These are phyloP conservation scores for Coriaria nepalensis DNA, from an alignment of 306 rosid genomes.

Conservation along the genomic window DNA sequence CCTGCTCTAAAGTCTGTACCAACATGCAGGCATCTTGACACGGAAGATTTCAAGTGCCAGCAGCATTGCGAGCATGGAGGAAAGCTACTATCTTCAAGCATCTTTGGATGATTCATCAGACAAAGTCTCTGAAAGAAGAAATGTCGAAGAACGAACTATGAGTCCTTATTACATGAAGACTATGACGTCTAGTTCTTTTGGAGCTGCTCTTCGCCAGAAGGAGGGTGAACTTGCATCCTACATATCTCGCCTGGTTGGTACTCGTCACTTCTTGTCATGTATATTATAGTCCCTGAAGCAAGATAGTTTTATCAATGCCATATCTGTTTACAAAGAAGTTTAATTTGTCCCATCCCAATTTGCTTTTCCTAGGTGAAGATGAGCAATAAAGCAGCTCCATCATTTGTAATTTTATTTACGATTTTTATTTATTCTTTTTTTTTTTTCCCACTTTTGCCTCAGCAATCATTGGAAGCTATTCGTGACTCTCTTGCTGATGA, in stretches of 20 bases:
- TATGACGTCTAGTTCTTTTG: conserved; percentile 87
- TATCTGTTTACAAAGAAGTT: not conserved
- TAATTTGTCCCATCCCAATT: conserved; percentile 1
- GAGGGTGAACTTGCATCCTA: conserved; percentile 99
- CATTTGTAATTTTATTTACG: conserved; percentile 12
- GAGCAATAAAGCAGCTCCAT: not conserved
- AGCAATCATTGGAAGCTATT: conserved; percentile 90
- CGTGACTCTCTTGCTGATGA: conserved; percentile 99
- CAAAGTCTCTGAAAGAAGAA: conserved; percentile 58
- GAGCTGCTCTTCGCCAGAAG: conserved; percentile 95
- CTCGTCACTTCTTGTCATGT: not conserved
- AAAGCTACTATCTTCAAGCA: conserved; percentile 92
- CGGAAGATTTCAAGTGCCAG: conserved; percentile 73
- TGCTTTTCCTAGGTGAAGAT: not conserved
- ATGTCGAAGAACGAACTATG: conserved; percentile 54
- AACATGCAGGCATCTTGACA: conserved; percentile 54
- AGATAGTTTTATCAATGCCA: not conserved
- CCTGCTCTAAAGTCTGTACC: conserved; percentile 11
- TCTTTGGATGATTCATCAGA: conserved; percentile 70
- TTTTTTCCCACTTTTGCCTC: conserved; percentile 11
- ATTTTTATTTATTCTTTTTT: conserved; percentile 5
- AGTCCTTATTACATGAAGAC: conserved; percentile 90
- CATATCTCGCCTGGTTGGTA: conserved; percentile 69
- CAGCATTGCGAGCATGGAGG: conserved; percentile 92
- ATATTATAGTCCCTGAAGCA: not conserved